Evolutionary conservation across 225 moss, liverwort and hornwort species (phyloP), one percentile per base, ranked within the genome.

Genomic region (Rhytidiadelphus loreus): DNA sequence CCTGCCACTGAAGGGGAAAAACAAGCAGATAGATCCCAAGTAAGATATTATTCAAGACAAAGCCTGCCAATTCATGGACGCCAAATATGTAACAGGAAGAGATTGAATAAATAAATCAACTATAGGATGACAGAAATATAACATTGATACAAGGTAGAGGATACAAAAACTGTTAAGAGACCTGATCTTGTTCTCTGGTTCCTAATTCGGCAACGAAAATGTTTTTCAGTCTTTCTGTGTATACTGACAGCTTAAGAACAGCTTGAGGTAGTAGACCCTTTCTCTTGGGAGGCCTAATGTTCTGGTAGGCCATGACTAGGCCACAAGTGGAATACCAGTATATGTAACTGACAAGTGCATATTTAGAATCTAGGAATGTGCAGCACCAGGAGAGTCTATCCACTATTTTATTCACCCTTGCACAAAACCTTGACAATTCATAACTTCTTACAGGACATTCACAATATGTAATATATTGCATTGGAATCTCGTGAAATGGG

Each of bases 1-100:
- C 95, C 95, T 88, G 95, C 84, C 89, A 95, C 93, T 91, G 90
- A 85, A 85, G 19, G 32, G 32, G 60, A 79, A 41, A 35, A 43
- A 58, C 28, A 79, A 58, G 79, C 57, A 58, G 28, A 58, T 58
- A 18, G 28, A 58, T 41, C 58, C 39, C 57, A 28, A 57, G 78
- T 57, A 23, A 77, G 77, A 77, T 77, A 53, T 35, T n/a, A 77
- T 82, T 81, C 87, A 88, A 93, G 53, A 53, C 41, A 64, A 80
- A 77, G 18, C 3, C 30, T 50, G 26, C 23, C 20, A 73, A 17
- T 26, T 48, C 56, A 52, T 25, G 3, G 41, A 55, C 44, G 23
- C 11, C 20, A 33, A 41, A 32, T 16, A 32, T 70, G 61, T 77
- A 76, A 72, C n/a, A 71, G 52, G 55, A 16, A 41, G 18, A 24